These are phyloP conservation scores for Candida boidinii DNA, from an alignment of 805 yeast genomes.

Conservation along the genomic window DNA sequence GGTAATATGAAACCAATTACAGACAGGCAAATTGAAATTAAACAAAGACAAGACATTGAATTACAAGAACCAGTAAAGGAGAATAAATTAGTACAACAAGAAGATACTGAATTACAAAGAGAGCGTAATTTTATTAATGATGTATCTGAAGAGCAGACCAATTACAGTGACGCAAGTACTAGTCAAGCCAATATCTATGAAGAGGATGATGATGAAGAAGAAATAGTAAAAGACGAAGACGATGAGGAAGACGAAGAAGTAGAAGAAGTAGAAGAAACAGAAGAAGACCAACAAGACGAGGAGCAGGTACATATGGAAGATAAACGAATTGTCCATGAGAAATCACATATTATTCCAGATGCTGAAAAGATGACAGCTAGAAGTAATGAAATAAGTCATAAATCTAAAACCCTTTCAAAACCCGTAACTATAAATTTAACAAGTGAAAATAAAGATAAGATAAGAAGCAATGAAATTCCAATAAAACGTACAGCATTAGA, in stretches of 20 bases:
- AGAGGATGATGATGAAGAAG: slow-evolving; percentile 2
- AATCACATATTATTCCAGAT: too few species aligned
- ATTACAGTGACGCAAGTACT: too few species aligned
- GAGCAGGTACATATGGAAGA: slow-evolving; percentile 5
- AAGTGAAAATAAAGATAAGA: slow-evolving; percentile 1
- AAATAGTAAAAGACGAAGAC: neutral
- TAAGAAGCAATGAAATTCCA: slow-evolving; percentile 1
- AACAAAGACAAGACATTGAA: neutral
- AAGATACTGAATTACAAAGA: neutral
- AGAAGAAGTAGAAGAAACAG: slow-evolving; percentile 3
- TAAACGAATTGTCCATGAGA: too few species aligned
- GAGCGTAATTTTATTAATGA: neutral
- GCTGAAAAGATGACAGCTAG: too few species aligned
- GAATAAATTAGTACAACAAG: neutral
- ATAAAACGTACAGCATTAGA: slow-evolving; percentile 1
- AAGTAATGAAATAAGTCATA: neutral
- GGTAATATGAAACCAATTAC: too few species aligned
- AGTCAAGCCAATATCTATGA: neutral
- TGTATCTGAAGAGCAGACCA: too few species aligned
- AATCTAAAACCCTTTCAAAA: neutral
- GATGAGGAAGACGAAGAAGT: neutral
- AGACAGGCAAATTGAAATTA: neutral
- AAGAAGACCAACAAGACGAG: slow-evolving; percentile 7
- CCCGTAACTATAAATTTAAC: slow-evolving; percentile 1
- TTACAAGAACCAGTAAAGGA: neutral